Evolutionary conservation across 164 flowering plant species (phyloP).

Genomic region (Tinospora cordifolia): DNA sequence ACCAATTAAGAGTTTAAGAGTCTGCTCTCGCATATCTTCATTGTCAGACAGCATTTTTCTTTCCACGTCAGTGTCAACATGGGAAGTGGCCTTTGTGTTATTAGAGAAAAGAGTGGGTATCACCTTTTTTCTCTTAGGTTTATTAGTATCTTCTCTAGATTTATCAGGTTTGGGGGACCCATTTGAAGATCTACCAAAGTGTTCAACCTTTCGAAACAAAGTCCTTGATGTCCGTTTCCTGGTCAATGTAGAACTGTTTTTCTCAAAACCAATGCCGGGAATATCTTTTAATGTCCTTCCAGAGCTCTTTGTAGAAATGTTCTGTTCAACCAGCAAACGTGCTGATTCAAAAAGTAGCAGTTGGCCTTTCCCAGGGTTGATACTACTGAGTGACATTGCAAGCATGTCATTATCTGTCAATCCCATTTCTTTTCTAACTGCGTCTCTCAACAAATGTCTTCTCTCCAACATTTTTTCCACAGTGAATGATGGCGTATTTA

Average conservation of each 20-base stretch:
- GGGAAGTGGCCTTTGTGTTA: conserved; percentile 11
- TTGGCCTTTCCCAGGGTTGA: conserved; percentile 93
- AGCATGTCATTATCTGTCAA: conserved; percentile 75
- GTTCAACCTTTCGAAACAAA: conserved; percentile 28
- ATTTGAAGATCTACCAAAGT: conserved; percentile 14
- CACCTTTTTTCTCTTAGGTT: conserved; percentile 6
- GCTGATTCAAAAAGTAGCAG: conserved; percentile 76
- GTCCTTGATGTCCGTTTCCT: conserved; percentile 37
- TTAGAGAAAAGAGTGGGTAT: conserved; percentile 6
- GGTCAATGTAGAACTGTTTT: conserved; percentile 23
- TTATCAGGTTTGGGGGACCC: conserved; percentile 9
- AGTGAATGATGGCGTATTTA: conserved; percentile 66
- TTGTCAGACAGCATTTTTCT: conserved; percentile 28
- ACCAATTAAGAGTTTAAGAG: conserved; percentile 75
- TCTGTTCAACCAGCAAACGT: conserved; percentile 31
- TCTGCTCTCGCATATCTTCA: conserved; percentile 24
- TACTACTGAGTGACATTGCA: conserved; percentile 80
- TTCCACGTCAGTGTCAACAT: conserved; percentile 9
- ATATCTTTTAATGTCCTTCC: conserved; percentile 13
- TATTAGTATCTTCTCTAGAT: conserved; percentile 13
- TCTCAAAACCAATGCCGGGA: conserved; percentile 1
- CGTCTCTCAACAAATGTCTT: conserved; percentile 46
- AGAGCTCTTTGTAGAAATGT: conserved; percentile 19
- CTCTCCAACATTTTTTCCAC: conserved; percentile 72
- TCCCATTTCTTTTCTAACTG: conserved; percentile 86